Evolutionary conservation across 805 yeast genomes (phyloP), one percentile per base, ranked within the genome.

Genomic region (Cyberlindnera nakhonratchasimensis): DNA sequence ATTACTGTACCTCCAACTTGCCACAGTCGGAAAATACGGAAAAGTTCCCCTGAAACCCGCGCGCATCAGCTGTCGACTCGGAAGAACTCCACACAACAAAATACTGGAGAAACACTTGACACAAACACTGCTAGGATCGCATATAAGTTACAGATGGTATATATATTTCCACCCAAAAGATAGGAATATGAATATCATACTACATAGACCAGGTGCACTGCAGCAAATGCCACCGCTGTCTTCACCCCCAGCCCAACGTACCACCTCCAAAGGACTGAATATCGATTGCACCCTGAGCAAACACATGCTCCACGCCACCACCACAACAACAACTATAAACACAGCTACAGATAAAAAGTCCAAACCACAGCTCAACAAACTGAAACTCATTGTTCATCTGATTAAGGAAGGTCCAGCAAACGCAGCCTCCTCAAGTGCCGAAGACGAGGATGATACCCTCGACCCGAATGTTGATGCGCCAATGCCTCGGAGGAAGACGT

Each of bases 331-430:
- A 21, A 26, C 32, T 13, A 33, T 13, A 5, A 28, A n/a, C 21
- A 18, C 23, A 31, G 24, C 40, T 11, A 14, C 5, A 10, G 16
- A 34, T 13, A 22, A 33, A 16, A 35, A 19, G 17, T 7, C 20
- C 9, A 12, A 29, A 26, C 13, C 31, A 34, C 48, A 40, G 8
- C 29, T 28, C 13, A 37, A 37, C 34, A 44, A 85, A 55, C 64
- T 85, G 40, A 86, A 85, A 62, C 82, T 84, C 86, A 40, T 45
- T 21, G 52, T 85, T 58, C 90, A 83, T 59, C 84, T 85, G 59
- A 85, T 85, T 8, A 52, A 57, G 28, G 62, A 57, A 23, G 52
- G 52, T 0, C 48, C 48, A 19, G 40, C 39, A 22, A 35, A 21
- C 25, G n/a, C 25, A 14, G 25, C 12, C 3, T 4, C 32, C 4